A percentile compares a stretch with the other conserved stretches of the same genome.
phyloP scores from a whole-genome alignment of 2,329 filamentous ascomycete species.

The Coniella lustricola region DNA sequence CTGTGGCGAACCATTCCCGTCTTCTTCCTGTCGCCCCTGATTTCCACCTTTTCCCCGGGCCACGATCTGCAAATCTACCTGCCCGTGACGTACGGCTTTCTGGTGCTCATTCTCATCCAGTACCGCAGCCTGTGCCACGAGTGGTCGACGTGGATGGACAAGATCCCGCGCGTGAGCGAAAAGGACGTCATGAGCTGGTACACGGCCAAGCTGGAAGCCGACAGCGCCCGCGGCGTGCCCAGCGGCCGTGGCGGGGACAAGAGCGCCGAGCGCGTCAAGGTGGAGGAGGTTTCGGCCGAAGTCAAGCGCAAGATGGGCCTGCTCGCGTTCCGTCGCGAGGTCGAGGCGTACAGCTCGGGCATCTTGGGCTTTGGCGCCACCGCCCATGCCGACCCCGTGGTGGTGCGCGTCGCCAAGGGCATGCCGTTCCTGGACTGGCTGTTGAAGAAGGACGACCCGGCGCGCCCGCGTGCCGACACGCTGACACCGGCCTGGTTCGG shows the following conservation, averaged over 20 bases:
- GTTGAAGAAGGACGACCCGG: slow-evolving; percentile 26
- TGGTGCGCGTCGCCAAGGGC: slow-evolving; percentile 21
- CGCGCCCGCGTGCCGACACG: slow-evolving; percentile 22
- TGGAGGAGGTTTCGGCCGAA: slow-evolving; percentile 17
- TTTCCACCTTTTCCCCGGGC: slow-evolving; percentile 44
- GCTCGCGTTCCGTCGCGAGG: slow-evolving; percentile 27
- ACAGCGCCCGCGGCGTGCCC: not conserved
- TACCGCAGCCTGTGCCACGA: slow-evolving; percentile 47
- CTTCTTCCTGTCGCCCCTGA: slow-evolving; percentile 48
- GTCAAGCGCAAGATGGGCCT: slow-evolving; percentile 19
- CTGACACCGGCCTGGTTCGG: slow-evolving; percentile 31
- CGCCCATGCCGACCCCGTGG: slow-evolving; percentile 17
- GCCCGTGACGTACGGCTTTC: slow-evolving; percentile 44
- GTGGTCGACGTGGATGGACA: slow-evolving; percentile 53
- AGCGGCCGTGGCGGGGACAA: not conserved
- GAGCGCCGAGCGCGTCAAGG: slow-evolving; percentile 4
- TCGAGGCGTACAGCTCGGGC: slow-evolving; percentile 23
- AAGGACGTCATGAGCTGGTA: slow-evolving; percentile 45
- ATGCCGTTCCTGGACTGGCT: slow-evolving; percentile 31
- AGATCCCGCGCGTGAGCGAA: slow-evolving; percentile 41
- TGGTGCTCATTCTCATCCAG: slow-evolving; percentile 42
- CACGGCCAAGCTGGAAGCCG: slow-evolving; percentile 23
- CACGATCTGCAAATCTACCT: slow-evolving; percentile 52
- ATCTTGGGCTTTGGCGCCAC: slow-evolving; percentile 10
- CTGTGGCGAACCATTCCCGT: slow-evolving; percentile 50